Conservation (phyloP, 1,139 yeast species). For the Sugiyamaella paludigena region DNA sequence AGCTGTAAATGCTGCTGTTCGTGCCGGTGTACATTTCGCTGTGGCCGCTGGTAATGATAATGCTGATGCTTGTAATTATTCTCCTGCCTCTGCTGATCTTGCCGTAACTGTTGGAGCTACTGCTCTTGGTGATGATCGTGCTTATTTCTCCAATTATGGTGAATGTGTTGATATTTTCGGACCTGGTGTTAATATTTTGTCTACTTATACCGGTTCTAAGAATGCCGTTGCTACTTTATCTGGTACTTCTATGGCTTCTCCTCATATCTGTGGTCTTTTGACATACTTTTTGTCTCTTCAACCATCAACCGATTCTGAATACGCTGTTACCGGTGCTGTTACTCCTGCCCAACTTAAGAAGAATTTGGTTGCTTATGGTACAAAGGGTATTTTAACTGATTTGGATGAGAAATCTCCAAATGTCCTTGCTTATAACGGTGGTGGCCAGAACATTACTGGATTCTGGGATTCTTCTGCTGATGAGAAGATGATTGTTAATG, state of each 20-base stretch:
- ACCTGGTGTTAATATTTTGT: conserved; percentile 53
- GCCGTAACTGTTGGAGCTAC: conserved; percentile 65
- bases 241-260: conserved; percentile 99
- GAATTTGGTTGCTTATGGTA: conserved; percentile 77
- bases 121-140: conserved; percentile 48
- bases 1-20: conserved; percentile 59
- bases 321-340: conserved; percentile 54
- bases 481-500: conserved; percentile 2
- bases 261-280: conserved; percentile 86
- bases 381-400: conserved; percentile 64
- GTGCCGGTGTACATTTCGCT: conserved; percentile 59
- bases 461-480: conserved; percentile 52
- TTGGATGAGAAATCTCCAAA: conserved; percentile 85
- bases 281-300: conserved; percentile 87
- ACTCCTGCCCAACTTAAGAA: conserved; percentile 88
- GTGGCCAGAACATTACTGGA: conserved; percentile 70
- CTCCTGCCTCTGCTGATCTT: conserved; percentile 59
- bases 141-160: conserved; percentile 64
- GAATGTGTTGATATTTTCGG: conserved; percentile 64
- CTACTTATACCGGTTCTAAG: conserved; percentile 77
- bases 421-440: conserved; percentile 89
- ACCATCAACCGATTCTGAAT: conserved; percentile 80
- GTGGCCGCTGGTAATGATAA: conserved; percentile 69
- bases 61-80: conserved; percentile 58
- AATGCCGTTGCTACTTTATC: conserved; percentile 85